These are phyloP conservation scores for Pelargonium australe DNA, from an alignment of 441 rosid genomes.

Conservation along the genomic window DNA sequence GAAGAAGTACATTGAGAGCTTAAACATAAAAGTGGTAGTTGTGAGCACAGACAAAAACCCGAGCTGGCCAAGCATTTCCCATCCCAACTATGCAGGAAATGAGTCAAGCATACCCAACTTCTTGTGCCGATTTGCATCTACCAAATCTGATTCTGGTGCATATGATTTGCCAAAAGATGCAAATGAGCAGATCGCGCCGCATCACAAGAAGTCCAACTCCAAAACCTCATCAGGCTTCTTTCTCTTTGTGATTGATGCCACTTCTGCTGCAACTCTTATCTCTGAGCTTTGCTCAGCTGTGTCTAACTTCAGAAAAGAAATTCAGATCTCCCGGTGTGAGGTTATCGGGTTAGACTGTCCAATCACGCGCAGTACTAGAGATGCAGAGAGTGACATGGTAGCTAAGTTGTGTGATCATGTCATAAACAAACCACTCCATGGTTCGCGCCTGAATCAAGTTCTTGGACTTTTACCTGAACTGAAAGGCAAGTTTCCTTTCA, in stretches of 20 bases:
- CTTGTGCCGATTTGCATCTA: constrained; percentile 22
- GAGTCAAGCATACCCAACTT: constrained; percentile 17
- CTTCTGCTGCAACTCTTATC: constrained; percentile 17
- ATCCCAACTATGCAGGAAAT: constrained; percentile 13
- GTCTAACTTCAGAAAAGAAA: constrained; percentile 26
- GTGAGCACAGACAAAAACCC: constrained; percentile 24
- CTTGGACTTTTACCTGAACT: constrained; percentile 36
- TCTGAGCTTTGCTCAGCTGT: constrained; percentile 20
- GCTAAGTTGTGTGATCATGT: constrained; percentile 23
- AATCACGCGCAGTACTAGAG: not conserved
- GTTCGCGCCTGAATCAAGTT: constrained; percentile 33
- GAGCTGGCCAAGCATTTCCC: constrained; percentile 8
- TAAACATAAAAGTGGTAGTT: constrained; percentile 35
- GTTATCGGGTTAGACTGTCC: constrained; percentile 45
- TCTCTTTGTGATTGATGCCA: constrained; percentile 39
- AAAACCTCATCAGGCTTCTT: constrained; percentile 24
- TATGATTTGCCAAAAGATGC: constrained; percentile 21
- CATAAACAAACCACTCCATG: constrained; percentile 39
- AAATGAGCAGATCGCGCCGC: constrained; percentile 22
- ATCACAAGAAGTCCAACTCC: constrained; percentile 19
- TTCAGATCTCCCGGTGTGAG: constrained; percentile 26
- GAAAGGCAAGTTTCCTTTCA: constrained; percentile 15
- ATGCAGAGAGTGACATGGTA: not conserved
- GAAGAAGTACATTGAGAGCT: constrained; percentile 35
- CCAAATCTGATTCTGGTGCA: constrained; percentile 16